A percentile compares a stretch with the other conserved stretches of the same genome.
Conservation (phyloP, 2,329 filamentous ascomycete species). For the Fonsecaea multimorphosa region DNA sequence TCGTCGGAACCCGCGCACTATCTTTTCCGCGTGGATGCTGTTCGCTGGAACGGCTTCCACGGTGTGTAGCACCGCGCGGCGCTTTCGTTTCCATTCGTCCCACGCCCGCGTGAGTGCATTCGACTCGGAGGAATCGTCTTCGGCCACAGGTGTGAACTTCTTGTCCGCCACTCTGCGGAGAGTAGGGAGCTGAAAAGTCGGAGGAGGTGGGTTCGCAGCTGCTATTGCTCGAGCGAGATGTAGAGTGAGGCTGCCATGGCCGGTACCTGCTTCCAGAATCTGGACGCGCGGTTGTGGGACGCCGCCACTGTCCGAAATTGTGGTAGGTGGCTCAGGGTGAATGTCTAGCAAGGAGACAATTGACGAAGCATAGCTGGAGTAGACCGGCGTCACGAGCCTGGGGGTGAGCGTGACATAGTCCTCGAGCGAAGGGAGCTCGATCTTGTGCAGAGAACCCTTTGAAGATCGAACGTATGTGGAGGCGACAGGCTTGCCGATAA, state of each 20-base stretch:
- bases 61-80: slow-evolving; percentile 75
- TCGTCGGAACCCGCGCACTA: slow-evolving; percentile 70
- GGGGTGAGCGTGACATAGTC: slow-evolving; percentile 73
- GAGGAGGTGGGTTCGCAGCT: slow-evolving; percentile 64
- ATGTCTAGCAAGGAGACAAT: slow-evolving; percentile 80
- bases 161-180: slow-evolving; percentile 34
- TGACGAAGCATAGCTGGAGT: slow-evolving; percentile 74
- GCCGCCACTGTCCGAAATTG: slow-evolving; percentile 17
- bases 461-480: slow-evolving; percentile 26
- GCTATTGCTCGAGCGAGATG: slow-evolving; percentile 78
- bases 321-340: slow-evolving; percentile 58
- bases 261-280: slow-evolving; percentile 83
- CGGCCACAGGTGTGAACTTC: slow-evolving; percentile 35
- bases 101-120: slow-evolving; percentile 43
- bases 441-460: slow-evolving; percentile 27
- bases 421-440: slow-evolving; percentile 64
- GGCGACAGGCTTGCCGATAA: slow-evolving; percentile 64
- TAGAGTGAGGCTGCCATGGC: slow-evolving; percentile 79
- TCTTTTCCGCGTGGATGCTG: slow-evolving; percentile 67
- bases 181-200: slow-evolving; percentile 46
- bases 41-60: slow-evolving; percentile 70
- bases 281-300: slow-evolving; percentile 60
- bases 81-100: slow-evolving; percentile 56
- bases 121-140: slow-evolving; percentile 30
- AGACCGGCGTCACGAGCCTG: slow-evolving; percentile 78